Base-by-base conservation (phyloP, 192 early-diverging fungal species). In the Linnemannia elongata region DNA sequence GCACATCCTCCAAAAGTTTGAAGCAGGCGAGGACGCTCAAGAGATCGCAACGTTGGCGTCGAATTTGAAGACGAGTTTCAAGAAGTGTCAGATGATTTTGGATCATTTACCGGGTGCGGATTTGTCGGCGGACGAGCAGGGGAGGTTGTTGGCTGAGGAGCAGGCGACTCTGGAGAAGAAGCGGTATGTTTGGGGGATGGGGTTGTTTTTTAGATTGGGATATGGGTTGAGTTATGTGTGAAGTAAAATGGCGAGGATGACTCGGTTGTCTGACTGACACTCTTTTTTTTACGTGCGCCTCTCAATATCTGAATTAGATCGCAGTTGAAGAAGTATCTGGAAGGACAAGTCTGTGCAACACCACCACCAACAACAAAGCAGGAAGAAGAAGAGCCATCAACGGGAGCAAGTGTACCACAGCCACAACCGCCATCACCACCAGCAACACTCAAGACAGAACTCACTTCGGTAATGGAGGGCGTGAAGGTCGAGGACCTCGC, bases 51-150 rank as follows among this genome's bases (percentile, higher is more conserved):
- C 75, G 3, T 42, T 84, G 54, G 78, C 82, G 6, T 74, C 78
- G 7, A 81, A 81, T 35, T 75, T 88, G n/a, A 82, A 88, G 55
- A 78, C 74, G 20, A 88, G 88, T 47, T 88, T 88, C 49, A 84
- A 78, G 74, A 83, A 81, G 30, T 88, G 88, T 54, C 88, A 88
- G 57, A 82, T 60, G 76, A 88, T 88, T 30, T 75, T 88, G 9
- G 88, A 88, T 63, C 88, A 84, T 57, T 79, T 88, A n/a, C 88
- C 88, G n/a, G 88, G 88, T 3, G 88, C 88, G 60, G 88, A 88
- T 41, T 24, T 88, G n/a, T 88, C 88, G 1, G 79, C 82, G 13
- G 88, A 88, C 68, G 82, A 88, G 39, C 88, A 88, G 38, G 74
- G 41, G 2, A 79, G 73, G 52, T 52, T 84, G 20, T 52, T 88